Evolutionary conservation across 148 eudicot genomes (phyloP), one percentile per base, ranked within the genome.

Genomic region (Cornus florida): DNA sequence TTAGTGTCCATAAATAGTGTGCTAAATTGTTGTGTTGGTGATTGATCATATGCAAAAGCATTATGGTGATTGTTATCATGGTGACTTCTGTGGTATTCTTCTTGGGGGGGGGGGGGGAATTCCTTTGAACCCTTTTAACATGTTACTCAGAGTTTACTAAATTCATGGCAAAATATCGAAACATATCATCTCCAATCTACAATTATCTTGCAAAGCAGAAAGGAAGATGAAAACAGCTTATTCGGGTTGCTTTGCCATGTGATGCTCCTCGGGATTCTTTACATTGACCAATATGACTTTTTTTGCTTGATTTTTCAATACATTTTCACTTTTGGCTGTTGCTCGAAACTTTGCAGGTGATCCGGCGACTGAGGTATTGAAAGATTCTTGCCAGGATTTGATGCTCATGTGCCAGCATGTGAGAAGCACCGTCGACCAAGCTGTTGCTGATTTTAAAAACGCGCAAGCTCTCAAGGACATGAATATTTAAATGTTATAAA

Each of bases 281-380:
- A 7, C 53, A 48, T 7, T 57, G 3, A 8, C 13, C 3, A 2
- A 57, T 17, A 57, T 14, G 20, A 57, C 64, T 57, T 57, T 16
- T 57, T 14, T 57, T 16, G 5, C 20, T 35, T 35, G 38, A 35
- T 35, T 35, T 35, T 35, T 35, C 38, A 0, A 35, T 35, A 57
- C 20, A 57, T 57, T 57, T 57, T 57, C 22, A 62, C 7, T 6
- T 62, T 38, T 35, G 70, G 43, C 56, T 76, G 19, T 57, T 48
- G 60, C 74, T 78, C 24, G 60, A 31, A 33, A 39, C 57, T 82
- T 69, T 75, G 43, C 85, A 92, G 95, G 95, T 67, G 91, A 87
- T 80, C 87, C 91, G 65, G 95, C 95, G 17, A 79, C 67, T 59
- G 93, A 90, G 77, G 95, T 92, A 10, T 33, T 92, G 82, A 90